These are phyloP conservation scores for Salvia rosmarinus DNA, from an alignment of 257 asterid species.

Conservation along the genomic window DNA sequence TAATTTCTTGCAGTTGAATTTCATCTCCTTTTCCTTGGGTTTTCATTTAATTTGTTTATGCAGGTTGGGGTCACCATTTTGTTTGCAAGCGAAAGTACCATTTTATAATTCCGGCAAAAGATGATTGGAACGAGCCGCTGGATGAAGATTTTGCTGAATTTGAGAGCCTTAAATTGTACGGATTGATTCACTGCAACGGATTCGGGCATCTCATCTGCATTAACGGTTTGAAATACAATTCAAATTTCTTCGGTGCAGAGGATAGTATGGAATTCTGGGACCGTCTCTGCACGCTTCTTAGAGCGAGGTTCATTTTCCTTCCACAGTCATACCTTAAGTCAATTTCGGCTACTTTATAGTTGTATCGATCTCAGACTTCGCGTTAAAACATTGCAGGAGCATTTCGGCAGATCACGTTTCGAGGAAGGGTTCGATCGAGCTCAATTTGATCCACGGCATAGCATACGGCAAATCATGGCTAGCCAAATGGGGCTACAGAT, in stretches of 20 bases:
- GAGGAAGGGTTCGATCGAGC: constrained; percentile 47
- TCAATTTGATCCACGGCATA: constrained; percentile 57
- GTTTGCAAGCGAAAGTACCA: constrained; percentile 75
- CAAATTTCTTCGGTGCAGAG: constrained; percentile 44
- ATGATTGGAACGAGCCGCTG: constrained; percentile 50
- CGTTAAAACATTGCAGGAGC: constrained; percentile 47
- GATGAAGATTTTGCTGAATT: constrained; percentile 43
- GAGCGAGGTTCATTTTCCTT: constrained; percentile 55
- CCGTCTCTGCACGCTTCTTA: constrained; percentile 60
- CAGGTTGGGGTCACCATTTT: constrained; percentile 96
- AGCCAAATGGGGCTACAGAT: constrained; percentile 71
- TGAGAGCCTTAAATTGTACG: constrained; percentile 56
- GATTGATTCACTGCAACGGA: constrained; percentile 81
- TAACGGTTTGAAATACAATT: constrained; percentile 46
- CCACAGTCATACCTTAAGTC: neutral
- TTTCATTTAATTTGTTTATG: neutral
- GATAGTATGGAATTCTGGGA: constrained; percentile 78
- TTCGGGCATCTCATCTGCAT: constrained; percentile 74
- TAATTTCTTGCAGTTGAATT: neutral
- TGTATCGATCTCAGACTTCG: neutral
- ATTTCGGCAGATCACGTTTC: constrained; percentile 51
- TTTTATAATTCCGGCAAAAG: constrained; percentile 60
- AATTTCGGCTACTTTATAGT: constrained; percentile 16
- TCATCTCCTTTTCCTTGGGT: neutral
- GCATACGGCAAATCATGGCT: constrained; percentile 61